A percentile compares a stretch with the other conserved stretches of the same genome.
Conservation (phyloP, 129 eudicot species). For the Helianthus annuus region HanXRQr2.0-SUNRISE NC_035449.2:26200585-26201084, state of each 20-base stretch:
- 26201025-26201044: conserved; percentile 9
- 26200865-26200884: conserved; percentile 29
- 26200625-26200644: too few species aligned
- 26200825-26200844: conserved; percentile 33
- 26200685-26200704: too few species aligned
- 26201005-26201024: background rate
- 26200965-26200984: conserved; percentile 10
- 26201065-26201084: conserved; percentile 1
- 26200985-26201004: conserved; percentile 1
- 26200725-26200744: conserved; percentile 43
- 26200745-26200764: conserved; percentile 45
- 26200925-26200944: conserved; percentile 25
- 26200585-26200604: too few species aligned
- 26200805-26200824: conserved; percentile 52
- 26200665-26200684: too few species aligned
- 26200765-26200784: conserved; percentile 34
- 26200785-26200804: conserved; percentile 48
- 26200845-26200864: conserved; percentile 36
- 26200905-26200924: conserved; percentile 34
- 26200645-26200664: too few species aligned
- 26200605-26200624: too few species aligned
- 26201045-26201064: background rate
- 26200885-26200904: conserved; percentile 34
- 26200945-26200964: conserved; percentile 22
- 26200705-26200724: background rate